Evolutionary conservation across 1,139 yeast genomes (phyloP).

Genomic region (Meyerozyma sp.): DNA sequence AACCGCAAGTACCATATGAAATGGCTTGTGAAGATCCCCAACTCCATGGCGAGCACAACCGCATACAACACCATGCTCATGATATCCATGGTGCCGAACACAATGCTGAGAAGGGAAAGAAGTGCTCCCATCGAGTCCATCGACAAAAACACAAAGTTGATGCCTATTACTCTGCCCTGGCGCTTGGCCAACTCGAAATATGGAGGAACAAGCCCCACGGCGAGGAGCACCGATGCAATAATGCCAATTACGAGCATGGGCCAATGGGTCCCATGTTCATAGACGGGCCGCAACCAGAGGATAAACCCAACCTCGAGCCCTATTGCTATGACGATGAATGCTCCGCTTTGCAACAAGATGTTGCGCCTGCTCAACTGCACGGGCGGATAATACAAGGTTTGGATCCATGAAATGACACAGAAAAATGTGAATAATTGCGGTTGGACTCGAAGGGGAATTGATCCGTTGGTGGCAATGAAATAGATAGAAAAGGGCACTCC

Average conservation of each 20-base stretch:
- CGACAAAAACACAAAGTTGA: slow-evolving; percentile 74
- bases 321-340: slow-evolving; percentile 41
- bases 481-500: slow-evolving; percentile 83
- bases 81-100: slow-evolving; percentile 59
- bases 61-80: slow-evolving; percentile 76
- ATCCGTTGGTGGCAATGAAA: slow-evolving; percentile 65
- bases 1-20: slow-evolving; percentile 63
- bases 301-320: slow-evolving; percentile 70
- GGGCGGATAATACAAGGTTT: slow-evolving; percentile 81
- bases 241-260: slow-evolving; percentile 77
- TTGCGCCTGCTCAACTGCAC: slow-evolving; percentile 30
- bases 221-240: slow-evolving; percentile 70
- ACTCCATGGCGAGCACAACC: slow-evolving; percentile 65
- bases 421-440: slow-evolving; percentile 80
- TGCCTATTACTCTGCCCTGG: slow-evolving; percentile 80
- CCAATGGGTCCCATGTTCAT: slow-evolving; percentile 62
- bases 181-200: slow-evolving; percentile 79
- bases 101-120: slow-evolving; percentile 61
- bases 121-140: slow-evolving; percentile 82
- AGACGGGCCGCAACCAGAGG: slow-evolving; percentile 62
- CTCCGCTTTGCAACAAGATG: slow-evolving; percentile 28
- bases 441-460: slow-evolving; percentile 75
- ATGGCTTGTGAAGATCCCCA: slow-evolving; percentile 73
- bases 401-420: slow-evolving; percentile 65
- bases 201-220: slow-evolving; percentile 80